Evolutionary conservation across 768 basidiomycete genomes (phyloP).

Genomic region (Mycena amicta): DNA sequence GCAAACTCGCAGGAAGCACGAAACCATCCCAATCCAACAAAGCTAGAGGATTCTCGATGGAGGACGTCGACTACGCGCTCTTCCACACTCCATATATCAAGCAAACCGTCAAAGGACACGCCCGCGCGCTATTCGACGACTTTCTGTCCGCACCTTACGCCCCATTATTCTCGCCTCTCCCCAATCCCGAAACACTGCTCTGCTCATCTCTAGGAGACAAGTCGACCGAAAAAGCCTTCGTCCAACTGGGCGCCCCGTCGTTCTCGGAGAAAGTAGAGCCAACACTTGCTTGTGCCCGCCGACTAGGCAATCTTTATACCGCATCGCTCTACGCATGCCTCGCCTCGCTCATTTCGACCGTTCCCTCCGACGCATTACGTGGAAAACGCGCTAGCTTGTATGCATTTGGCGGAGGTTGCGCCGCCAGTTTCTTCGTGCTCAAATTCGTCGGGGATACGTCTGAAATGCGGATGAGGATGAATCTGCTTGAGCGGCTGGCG

Average conservation of each 20-base stretch:
- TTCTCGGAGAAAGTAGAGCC: slow-evolving; percentile 83
- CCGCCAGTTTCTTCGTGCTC: slow-evolving; percentile 91
- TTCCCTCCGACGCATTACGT: slow-evolving; percentile 67
- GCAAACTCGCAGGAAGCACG: no score
- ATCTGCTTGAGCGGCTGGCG: slow-evolving; percentile 76
- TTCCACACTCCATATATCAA: slow-evolving; percentile 99
- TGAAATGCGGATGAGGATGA: slow-evolving; percentile 78
- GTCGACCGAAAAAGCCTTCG: slow-evolving; percentile 92
- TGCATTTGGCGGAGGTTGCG: slow-evolving; percentile 93
- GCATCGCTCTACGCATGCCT: slow-evolving; percentile 94
- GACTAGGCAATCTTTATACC: slow-evolving; percentile 98
- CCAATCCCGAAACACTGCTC: slow-evolving; percentile 70
- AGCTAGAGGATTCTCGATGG: slow-evolving; percentile 64
- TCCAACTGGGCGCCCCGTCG: slow-evolving; percentile 70
- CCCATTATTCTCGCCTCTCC: slow-evolving; percentile 67
- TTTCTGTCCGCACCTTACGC: slow-evolving; percentile 78
- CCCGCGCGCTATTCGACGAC: slow-evolving; percentile 89
- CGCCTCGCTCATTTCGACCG: slow-evolving; percentile 77
- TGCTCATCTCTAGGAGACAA: slow-evolving; percentile 91
- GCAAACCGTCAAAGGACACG: slow-evolving; percentile 96
- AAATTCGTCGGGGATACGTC: slow-evolving; percentile 85
- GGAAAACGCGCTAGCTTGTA: slow-evolving; percentile 92
- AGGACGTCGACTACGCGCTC: slow-evolving; percentile 87
- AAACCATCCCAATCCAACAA: slow-evolving; percentile 60
- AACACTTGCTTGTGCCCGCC: slow-evolving; percentile 82